phyloP scores from a whole-genome alignment of 1,284 basidiomycete species.

The Xerocomus nothofagi region DNA sequence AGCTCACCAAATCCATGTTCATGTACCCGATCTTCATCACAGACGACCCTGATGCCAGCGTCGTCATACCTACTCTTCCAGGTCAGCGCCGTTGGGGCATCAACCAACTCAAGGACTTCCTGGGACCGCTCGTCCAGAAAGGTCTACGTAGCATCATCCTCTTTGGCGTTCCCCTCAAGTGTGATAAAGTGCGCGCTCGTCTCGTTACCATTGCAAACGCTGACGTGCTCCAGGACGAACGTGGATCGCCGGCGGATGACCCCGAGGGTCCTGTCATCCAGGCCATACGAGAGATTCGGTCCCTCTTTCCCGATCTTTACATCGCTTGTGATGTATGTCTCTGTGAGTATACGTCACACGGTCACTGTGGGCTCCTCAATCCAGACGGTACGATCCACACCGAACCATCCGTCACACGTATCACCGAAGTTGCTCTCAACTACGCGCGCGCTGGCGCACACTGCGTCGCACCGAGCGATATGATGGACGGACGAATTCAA shows the following conservation, averaged over 20 bases:
- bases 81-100: conserved; percentile 94
- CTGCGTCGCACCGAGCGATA: conserved; percentile 98
- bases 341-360: conserved; percentile 99
- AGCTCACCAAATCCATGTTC: conserved; percentile 87
- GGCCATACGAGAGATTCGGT: conserved; percentile 78
- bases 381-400: conserved; percentile 76
- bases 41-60: conserved; percentile 83
- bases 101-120: conserved; percentile 86
- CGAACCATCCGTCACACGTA: conserved; percentile 75
- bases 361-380: conserved; percentile 90
- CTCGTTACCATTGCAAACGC: neutral
- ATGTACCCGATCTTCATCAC: conserved; percentile 99
- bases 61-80: conserved; percentile 76
- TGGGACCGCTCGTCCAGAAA: conserved; percentile 86
- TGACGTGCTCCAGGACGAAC: conserved; percentile 59
- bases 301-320: conserved; percentile 81
- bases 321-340: conserved; percentile 96
- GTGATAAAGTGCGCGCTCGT: conserved; percentile 66
- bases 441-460: conserved; percentile 96
- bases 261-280: conserved; percentile 89
- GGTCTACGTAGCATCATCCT: conserved; percentile 92
- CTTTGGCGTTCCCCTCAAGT: conserved; percentile 91
- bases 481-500: conserved; percentile 97
- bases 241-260: conserved; percentile 90
- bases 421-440: conserved; percentile 89